Evolutionary conservation across 2,329 filamentous ascomycete genomes (phyloP).

Genomic region (Sarocladiaceae sp.): DNA sequence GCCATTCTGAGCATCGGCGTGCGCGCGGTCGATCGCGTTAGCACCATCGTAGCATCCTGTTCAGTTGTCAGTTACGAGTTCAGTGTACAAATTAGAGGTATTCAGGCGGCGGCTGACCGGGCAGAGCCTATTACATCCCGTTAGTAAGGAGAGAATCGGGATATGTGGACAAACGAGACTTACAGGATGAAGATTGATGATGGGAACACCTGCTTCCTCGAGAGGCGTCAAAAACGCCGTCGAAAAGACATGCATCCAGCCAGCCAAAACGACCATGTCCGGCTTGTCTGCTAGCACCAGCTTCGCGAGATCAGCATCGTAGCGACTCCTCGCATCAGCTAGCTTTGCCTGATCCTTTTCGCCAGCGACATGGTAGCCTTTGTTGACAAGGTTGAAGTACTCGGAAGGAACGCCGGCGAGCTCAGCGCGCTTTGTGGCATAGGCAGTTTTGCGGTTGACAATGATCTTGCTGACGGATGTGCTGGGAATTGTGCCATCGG

Average conservation of each 20-base stretch:
- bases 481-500: constrained; percentile 32
- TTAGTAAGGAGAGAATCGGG: background rate
- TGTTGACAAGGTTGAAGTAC: constrained; percentile 77
- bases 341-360: constrained; percentile 56
- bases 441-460: constrained; percentile 45
- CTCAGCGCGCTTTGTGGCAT: constrained; percentile 35
- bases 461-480: constrained; percentile 42
- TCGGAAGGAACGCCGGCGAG: constrained; percentile 63
- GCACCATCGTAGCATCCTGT: constrained; percentile 71
- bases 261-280: constrained; percentile 74
- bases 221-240: constrained; percentile 66
- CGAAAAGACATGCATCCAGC: constrained; percentile 84
- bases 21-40: constrained; percentile 73
- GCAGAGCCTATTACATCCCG: constrained; percentile 16
- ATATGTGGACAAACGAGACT: constrained; percentile 26
- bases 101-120: constrained; percentile 16
- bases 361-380: constrained; percentile 56
- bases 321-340: constrained; percentile 57
- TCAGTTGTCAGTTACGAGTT: constrained; percentile 10
- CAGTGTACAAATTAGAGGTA: background rate
- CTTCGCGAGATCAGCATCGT: constrained; percentile 71
- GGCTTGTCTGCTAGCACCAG: constrained; percentile 62
- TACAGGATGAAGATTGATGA: constrained; percentile 77
- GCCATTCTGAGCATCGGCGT: constrained; percentile 62
- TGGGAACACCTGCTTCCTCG: constrained; percentile 53